Conservation (phyloP, 2,329 filamentous ascomycete genomes). For the Zymoseptoria crescenta region DNA sequence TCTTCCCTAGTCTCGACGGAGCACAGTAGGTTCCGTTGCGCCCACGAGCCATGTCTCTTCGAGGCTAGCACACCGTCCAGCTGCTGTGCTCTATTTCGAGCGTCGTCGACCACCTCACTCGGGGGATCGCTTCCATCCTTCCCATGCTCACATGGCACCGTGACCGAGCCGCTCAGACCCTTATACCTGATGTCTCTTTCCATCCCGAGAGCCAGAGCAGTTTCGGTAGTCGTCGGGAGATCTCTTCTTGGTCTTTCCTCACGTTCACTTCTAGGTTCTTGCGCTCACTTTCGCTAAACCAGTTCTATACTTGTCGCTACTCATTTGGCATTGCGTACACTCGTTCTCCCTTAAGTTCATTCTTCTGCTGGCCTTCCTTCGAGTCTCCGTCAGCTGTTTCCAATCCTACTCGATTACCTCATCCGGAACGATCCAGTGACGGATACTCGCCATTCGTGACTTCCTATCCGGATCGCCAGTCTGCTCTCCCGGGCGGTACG, state of each 20-base stretch:
- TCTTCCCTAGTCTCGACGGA: not conserved
- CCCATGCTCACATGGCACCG: not conserved
- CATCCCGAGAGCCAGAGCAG: not conserved
- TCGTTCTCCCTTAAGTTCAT: not conserved
- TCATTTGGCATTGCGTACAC: not conserved
- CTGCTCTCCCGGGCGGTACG: not conserved
- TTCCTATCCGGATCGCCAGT: not conserved
- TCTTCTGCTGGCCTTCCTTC: not conserved
- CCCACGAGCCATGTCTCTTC: not conserved
- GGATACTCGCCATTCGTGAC: not conserved
- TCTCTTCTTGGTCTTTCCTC: not conserved
- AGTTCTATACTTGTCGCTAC: not conserved
- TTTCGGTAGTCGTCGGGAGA: not conserved
- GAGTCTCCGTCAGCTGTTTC: not conserved
- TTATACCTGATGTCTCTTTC: not conserved
- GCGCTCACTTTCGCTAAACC: not conserved
- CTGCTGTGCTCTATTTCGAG: conserved; percentile 7
- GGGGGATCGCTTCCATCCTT: not conserved
- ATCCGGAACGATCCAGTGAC: not conserved
- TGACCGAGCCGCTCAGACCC: not conserved
- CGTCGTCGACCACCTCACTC: conserved; percentile 9
- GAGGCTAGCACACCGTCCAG: not conserved
- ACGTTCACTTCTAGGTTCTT: not conserved
- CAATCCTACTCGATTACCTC: not conserved
- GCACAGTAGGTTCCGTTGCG: not conserved